These are phyloP conservation scores for Zoysia japonica DNA, from an alignment of 176 grass and related monocot species.

Conservation along the genomic window DNA sequence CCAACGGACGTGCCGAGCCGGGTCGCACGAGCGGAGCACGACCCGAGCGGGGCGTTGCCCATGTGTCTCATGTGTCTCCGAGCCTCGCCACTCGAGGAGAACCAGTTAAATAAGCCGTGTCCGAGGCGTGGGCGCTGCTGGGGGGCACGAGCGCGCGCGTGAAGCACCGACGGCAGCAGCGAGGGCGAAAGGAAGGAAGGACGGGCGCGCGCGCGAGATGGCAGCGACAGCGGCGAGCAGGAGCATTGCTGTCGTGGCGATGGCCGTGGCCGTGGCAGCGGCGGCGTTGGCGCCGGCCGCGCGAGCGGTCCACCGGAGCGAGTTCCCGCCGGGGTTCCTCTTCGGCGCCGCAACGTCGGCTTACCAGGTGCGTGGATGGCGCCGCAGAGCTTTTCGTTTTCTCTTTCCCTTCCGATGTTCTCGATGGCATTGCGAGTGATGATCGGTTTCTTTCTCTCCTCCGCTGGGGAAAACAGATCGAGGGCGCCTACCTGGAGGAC, in stretches of 20 bases:
- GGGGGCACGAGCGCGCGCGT: no score
- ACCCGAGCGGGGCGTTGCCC: no score
- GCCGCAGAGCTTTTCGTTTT: no score
- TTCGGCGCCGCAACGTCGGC: constrained; percentile 58
- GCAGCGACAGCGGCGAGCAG: not conserved
- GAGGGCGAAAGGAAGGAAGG: no score
- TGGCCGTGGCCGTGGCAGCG: not conserved
- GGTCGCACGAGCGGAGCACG: no score
- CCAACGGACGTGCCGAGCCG: no score
- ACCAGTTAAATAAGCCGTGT: no score
- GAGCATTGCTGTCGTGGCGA: not conserved
- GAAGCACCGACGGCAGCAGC: not conserved
- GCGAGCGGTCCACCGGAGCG: constrained; percentile 27
- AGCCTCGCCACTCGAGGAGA: no score
- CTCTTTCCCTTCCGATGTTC: no score
- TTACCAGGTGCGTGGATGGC: constrained; percentile 56
- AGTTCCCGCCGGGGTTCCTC: constrained; percentile 54
- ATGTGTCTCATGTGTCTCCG: no score
- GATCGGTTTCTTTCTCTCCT: no score
- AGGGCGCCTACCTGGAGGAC: constrained; percentile 81
- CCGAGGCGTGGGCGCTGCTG: no score
- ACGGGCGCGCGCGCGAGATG: not conserved
- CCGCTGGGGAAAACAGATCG: constrained; percentile 44
- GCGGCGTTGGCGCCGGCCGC: constrained; percentile 14
- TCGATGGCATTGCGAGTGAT: not conserved